Base-by-base conservation (phyloP, 2,329 filamentous ascomycete genomes). In the Epichloe gansuensis region DNA sequence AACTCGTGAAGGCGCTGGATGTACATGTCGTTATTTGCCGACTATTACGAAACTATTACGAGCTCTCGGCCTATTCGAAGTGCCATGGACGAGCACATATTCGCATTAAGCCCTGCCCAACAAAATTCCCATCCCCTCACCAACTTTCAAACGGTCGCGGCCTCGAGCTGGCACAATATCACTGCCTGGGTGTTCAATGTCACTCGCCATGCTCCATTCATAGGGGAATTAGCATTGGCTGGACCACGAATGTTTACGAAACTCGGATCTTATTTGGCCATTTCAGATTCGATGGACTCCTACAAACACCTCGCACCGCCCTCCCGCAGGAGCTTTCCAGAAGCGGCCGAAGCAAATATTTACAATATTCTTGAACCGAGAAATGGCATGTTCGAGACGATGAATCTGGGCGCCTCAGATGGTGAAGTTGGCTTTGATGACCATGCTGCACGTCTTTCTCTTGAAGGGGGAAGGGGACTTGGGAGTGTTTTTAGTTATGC, bases 401-500 rank as follows among this genome's bases (percentile, higher is more conserved):
- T 17, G 17, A 42, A 21, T 9, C 13, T 49, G 17, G 38, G 15
- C 11, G 35, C 27, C 5, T 7, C 17, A 38, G 47, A 38, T 17
- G 49, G 23, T 35, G n/a, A 50, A 38, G 11, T 25, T 40, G 34
- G 59, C 23, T 23, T 56, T 17, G 54, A 57, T 31, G 49, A 58
- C n/a, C 55, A 59, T 31, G 55, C 61, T 38, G 73, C 75, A 6
- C 71, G 71, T 35, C 72, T 83, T 55, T 75, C 78, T 5, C 65
- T 80, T 56, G 80, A 83, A 58, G 71, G 78, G 78, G 25, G 72
- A 75, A 80, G 84, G 63, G 89, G 86, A 43, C 74, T 96, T 43
- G 87, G 88, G 44, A 89, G 87, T 55, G 81, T 97, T 53, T 90
- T 97, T 68, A 86, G 82, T 60, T 98, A 97, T 68, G 76, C 89